Base-by-base conservation (phyloP, 495 filamentous ascomycete species). In the Lineolata rhizophorae region DNA sequence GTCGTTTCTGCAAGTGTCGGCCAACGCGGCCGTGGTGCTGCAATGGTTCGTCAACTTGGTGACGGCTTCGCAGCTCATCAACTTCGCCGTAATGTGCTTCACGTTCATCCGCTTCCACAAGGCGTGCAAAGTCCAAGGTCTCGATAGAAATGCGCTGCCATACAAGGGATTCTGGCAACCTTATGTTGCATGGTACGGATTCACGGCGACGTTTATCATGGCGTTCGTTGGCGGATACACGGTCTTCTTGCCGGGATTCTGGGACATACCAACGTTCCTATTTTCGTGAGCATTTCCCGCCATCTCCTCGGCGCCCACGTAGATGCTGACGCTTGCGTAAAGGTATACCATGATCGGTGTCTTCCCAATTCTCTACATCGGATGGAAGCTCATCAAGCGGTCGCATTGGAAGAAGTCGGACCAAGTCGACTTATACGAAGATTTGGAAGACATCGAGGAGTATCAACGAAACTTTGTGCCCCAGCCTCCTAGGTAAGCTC, bases 31-130 rank as follows among this genome's bases (percentile, higher is more conserved):
- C 0, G 60, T 74, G 3, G 77, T 85, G 15, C 42, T 85, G 39
- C 57, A 58, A 32, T 84, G 77, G 78, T 80, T 84, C 41, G 65
- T 83, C 21, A 76, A 58, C 16, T 30, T 30, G 45, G 38, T 80
- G 33, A 66, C 76, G 5, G 76, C 76, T 4, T 70, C 64, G 1
- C 76, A 82, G 50, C 55, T 84, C 12, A 80, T 87, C 53, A 81
- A 83, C 46, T 81, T 70, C 52, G 61, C 58, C 22, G 70, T 72
- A 16, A 70, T 77, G 34, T 64, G 63, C 19, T 66, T 67, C 39
- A 77, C 76, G 3, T 87, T 75, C 48, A 56, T 80, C 36, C 57
- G 65, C n/a, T 87, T 78, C 52, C 60, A 71, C 36, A 65, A 64
- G 19, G 77, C 75, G 1, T 51, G 72, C 18, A 53, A 71, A 28